Conservation (phyloP, 805 yeast genomes). For the Tetrapisispora taiwanensis region DNA sequence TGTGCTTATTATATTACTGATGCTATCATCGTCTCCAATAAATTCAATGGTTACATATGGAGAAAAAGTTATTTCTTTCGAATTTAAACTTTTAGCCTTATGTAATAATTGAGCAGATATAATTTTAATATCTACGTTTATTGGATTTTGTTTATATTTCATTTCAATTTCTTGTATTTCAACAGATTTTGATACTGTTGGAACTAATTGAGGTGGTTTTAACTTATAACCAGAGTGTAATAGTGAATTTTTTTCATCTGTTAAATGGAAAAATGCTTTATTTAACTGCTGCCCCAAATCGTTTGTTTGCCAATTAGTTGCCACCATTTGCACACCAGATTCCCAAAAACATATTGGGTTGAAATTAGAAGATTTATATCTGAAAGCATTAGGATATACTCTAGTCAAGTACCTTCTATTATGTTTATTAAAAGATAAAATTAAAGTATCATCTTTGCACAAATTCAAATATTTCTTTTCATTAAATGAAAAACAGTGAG, state of each 20-base stretch:
- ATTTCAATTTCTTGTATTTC: slow-evolving; percentile 19
- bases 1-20: slow-evolving; percentile 14
- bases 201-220: slow-evolving; percentile 50
- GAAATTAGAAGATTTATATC: slow-evolving; percentile 74
- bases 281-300: slow-evolving; percentile 85
- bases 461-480: slow-evolving; percentile 59
- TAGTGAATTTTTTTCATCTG: slow-evolving; percentile 29
- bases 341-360: slow-evolving; percentile 74
- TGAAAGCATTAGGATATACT: slow-evolving; percentile 72
- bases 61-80: slow-evolving; percentile 11
- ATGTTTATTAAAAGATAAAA: slow-evolving; percentile 57
- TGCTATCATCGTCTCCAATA: slow-evolving; percentile 11
- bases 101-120: slow-evolving; percentile 85
- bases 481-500: slow-evolving; percentile 80
- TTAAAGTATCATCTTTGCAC: slow-evolving; percentile 49
- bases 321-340: slow-evolving; percentile 86
- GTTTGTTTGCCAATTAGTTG: slow-evolving; percentile 92
- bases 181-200: slow-evolving; percentile 16
- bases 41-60: slow-evolving; percentile 21
- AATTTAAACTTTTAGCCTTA: slow-evolving; percentile 30
- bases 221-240: slow-evolving; percentile 58
- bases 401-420: slow-evolving; percentile 69
- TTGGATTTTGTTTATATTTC: slow-evolving; percentile 6
- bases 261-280: slow-evolving; percentile 64
- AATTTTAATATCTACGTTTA: slow-evolving; percentile 33